Percentiles rank a stretch among this genome's conserved stretches.
These are phyloP conservation scores for Arthrobotrys sphaeroides DNA, from an alignment of 2,329 filamentous ascomycete species.

Conservation along the genomic window DNA sequence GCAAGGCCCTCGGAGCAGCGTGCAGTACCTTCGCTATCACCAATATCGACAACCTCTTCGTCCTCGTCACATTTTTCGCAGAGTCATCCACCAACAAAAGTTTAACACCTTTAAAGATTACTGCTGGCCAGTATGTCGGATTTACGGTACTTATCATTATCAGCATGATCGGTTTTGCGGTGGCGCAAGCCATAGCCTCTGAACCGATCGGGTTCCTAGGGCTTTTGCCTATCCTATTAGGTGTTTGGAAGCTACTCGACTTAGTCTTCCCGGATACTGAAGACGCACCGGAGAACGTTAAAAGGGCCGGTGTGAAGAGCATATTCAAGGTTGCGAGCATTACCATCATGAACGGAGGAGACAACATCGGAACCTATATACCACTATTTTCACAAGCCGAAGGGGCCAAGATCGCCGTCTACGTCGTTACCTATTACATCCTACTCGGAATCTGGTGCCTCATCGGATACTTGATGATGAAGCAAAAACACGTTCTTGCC, in stretches of 20 bases:
- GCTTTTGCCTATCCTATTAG: constrained; percentile 60
- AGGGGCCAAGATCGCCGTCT: constrained; percentile 60
- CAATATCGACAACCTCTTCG: constrained; percentile 60
- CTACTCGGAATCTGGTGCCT: constrained; percentile 60
- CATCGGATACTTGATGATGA: constrained; percentile 59
- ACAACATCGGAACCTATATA: constrained; percentile 61
- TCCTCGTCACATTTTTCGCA: constrained; percentile 61
- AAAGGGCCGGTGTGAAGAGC: constrained; percentile 49
- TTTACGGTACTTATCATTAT: constrained; percentile 60
- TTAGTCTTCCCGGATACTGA: constrained; percentile 55
- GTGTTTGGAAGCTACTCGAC: constrained; percentile 58
- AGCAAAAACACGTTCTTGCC: constrained; percentile 59
- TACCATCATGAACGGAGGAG: constrained; percentile 61
- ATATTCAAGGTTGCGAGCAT: constrained; percentile 59
- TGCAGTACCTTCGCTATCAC: constrained; percentile 55
- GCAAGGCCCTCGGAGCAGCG: constrained; percentile 23
- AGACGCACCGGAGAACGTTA: constrained; percentile 30
- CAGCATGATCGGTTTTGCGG: constrained; percentile 60
- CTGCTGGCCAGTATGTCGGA: constrained; percentile 57
- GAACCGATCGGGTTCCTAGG: constrained; percentile 61
- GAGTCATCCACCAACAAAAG: constrained; percentile 58
- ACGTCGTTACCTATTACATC: constrained; percentile 60
- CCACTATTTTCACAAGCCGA: constrained; percentile 60
- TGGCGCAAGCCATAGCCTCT: constrained; percentile 59
- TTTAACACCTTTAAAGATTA: constrained; percentile 12